Conservation (phyloP, 495 filamentous ascomycete genomes). For the Aspergillus steynii region DNA sequence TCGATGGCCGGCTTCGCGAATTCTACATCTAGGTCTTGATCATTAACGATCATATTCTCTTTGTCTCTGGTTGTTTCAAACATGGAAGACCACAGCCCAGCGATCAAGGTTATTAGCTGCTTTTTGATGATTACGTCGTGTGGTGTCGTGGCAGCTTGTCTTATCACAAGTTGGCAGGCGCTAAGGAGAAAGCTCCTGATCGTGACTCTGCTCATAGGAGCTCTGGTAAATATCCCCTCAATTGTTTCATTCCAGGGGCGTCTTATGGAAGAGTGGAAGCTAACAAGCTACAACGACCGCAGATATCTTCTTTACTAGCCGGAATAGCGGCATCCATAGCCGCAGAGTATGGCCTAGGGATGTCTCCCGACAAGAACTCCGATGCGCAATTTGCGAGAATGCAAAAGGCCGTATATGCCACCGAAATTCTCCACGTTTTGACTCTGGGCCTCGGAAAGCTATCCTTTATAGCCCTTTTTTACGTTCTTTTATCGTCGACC, state of each 20-base stretch:
- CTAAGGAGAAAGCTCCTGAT: constrained; percentile 2
- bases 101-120: constrained; percentile 4
- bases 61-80: neutral
- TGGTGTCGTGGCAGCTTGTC: constrained; percentile 1
- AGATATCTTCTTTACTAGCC: neutral
- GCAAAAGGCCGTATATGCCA: neutral
- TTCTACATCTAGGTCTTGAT: neutral
- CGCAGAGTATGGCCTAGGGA: neutral
- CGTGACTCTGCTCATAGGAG: neutral
- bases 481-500: constrained; percentile 2
- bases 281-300: neutral
- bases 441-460: constrained; percentile 9
- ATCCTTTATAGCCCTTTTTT: constrained; percentile 1
- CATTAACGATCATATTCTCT: neutral
- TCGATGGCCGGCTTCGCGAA: neutral
- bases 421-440: neutral
- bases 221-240: neutral
- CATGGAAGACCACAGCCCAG: neutral
- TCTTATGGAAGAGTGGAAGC: no score
- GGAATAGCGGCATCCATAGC: neutral
- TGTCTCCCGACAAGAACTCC: neutral
- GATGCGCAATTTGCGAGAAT: neutral
- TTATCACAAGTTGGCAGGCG: constrained; percentile 5
- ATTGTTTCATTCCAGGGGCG: neutral
- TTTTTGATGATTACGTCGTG: constrained; percentile 4